phyloP scores from a whole-genome alignment of 768 basidiomycete species.

The Suillus plorans region DNA sequence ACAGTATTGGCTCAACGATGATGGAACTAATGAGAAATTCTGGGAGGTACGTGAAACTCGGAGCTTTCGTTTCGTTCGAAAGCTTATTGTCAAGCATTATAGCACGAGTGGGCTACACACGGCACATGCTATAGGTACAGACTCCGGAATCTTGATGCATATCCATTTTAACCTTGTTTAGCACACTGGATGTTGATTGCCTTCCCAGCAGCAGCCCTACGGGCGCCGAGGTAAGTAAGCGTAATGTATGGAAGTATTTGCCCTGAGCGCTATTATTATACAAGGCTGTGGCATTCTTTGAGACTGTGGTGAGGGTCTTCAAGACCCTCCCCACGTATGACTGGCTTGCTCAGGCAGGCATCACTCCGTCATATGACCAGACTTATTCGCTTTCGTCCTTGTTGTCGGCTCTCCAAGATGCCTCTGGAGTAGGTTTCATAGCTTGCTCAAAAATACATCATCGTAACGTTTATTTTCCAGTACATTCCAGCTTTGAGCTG shows the following conservation, averaged over 20 bases:
- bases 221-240: slow-evolving; percentile 65
- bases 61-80: not conserved
- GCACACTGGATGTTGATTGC: slow-evolving; percentile 59
- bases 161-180: slow-evolving; percentile 22
- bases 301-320: slow-evolving; percentile 57
- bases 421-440: slow-evolving; percentile 38
- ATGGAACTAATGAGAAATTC: slow-evolving; percentile 59
- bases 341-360: slow-evolving; percentile 71
- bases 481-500: slow-evolving; percentile 53
- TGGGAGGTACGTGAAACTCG: slow-evolving; percentile 54
- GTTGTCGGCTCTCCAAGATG: slow-evolving; percentile 52
- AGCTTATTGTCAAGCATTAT: slow-evolving; percentile 9
- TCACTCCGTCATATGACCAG: slow-evolving; percentile 58
- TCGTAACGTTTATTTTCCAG: slow-evolving; percentile 23
- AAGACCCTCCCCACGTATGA: slow-evolving; percentile 71
- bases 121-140: slow-evolving; percentile 49
- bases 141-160: not conserved
- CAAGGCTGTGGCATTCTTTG: slow-evolving; percentile 68
- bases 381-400: slow-evolving; percentile 60
- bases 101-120: slow-evolving; percentile 74
- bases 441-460: slow-evolving; percentile 4
- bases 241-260: not conserved
- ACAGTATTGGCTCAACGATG: slow-evolving; percentile 60
- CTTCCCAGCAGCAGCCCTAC: slow-evolving; percentile 56
- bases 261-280: slow-evolving; percentile 5